phyloP scores from a whole-genome alignment of 352 stramenopile genomes.

The Elongisporangium prolatum region DNA sequence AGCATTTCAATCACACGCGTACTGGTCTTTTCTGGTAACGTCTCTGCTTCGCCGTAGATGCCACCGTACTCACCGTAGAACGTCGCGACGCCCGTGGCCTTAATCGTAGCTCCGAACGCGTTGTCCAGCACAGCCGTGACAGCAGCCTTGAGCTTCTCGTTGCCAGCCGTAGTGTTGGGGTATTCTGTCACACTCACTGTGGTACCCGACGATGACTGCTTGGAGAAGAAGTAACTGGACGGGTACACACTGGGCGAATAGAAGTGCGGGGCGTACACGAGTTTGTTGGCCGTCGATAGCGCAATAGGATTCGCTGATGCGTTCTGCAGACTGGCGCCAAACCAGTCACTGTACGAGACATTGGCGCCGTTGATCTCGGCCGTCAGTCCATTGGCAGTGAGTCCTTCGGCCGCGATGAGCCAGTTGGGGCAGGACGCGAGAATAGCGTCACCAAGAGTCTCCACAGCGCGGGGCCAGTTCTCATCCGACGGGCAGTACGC shows the following conservation, averaged over 20 bases:
- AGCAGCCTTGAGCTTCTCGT: conserved; percentile 42
- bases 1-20: conserved; percentile 70
- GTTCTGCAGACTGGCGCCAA: conserved; percentile 78
- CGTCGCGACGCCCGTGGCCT: conserved; percentile 40
- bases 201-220: conserved; percentile 34
- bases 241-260: conserved; percentile 81
- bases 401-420: conserved; percentile 70
- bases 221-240: conserved; percentile 66
- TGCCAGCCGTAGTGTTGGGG: conserved; percentile 54
- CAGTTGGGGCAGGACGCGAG: conserved; percentile 69
- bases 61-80: conserved; percentile 82
- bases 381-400: conserved; percentile 37
- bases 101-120: conserved; percentile 56
- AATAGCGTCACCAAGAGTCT: conserved; percentile 58
- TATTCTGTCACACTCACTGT: conserved; percentile 55
- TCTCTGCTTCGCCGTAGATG: conserved; percentile 64
- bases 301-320: conserved; percentile 61
- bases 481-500: conserved; percentile 39
- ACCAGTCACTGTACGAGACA: conserved; percentile 77
- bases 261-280: conserved; percentile 80
- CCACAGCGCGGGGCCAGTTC: conserved; percentile 74
- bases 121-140: conserved; percentile 60
- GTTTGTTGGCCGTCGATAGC: conserved; percentile 53
- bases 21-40: conserved; percentile 50
- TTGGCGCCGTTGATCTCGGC: conserved; percentile 54